phyloP scores from a whole-genome alignment of 225 moss, liverwort and hornwort genomes.

The Physcomitrium patens region DNA sequence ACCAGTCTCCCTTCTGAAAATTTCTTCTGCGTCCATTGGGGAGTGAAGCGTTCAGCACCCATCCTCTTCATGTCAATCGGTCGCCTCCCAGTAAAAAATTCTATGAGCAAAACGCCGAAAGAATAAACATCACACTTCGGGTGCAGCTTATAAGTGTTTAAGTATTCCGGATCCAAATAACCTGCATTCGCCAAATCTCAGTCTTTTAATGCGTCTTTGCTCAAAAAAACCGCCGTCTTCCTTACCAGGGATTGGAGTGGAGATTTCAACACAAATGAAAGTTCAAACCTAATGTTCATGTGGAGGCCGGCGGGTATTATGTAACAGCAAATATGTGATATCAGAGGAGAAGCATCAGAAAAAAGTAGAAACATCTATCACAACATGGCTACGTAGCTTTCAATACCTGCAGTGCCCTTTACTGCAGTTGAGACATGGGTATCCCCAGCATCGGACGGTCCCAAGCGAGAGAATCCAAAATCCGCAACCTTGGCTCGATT shows the following conservation, averaged over 20 bases:
- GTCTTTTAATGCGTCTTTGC: not conserved
- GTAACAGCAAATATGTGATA: not conserved
- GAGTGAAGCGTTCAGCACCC: constrained; percentile 60
- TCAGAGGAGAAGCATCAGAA: constrained; percentile 1
- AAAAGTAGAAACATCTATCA: not conserved
- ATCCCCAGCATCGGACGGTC: constrained; percentile 59
- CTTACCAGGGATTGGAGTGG: not conserved
- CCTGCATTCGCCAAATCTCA: constrained; percentile 45
- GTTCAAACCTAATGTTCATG: not conserved
- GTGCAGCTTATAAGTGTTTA: constrained; percentile 54
- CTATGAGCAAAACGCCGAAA: constrained; percentile 62
- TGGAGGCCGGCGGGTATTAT: not conserved
- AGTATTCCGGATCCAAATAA: constrained; percentile 68
- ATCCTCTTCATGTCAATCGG: constrained; percentile 57
- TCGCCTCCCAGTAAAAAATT: constrained; percentile 66
- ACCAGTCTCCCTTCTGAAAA: constrained; percentile 56
- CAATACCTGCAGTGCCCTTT: constrained; percentile 70
- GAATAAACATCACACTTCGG: constrained; percentile 71
- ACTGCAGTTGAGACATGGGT: constrained; percentile 74
- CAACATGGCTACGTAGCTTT: not conserved
- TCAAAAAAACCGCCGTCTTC: not conserved
- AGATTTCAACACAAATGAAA: not conserved
- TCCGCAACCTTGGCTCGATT: constrained; percentile 73
- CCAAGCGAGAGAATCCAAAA: constrained; percentile 69
- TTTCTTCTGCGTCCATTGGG: constrained; percentile 66